These are phyloP conservation scores for Citrus inodora DNA, from an alignment of 345 rosid species.

Conservation along the genomic window DNA sequence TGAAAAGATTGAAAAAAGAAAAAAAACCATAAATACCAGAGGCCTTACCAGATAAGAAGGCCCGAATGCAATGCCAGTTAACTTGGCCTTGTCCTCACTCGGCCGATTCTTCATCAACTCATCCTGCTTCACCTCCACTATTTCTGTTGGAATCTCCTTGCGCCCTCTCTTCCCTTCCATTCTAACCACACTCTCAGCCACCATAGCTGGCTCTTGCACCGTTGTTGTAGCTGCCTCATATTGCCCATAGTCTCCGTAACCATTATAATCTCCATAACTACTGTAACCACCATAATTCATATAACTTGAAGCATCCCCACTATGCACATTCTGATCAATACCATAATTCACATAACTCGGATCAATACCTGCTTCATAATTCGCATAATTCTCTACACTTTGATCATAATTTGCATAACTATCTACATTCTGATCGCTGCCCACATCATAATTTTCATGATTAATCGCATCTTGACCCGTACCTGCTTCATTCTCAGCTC, in stretches of 20 bases:
- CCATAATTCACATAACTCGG: slow-evolving; percentile 19
- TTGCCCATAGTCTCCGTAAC: slow-evolving; percentile 33
- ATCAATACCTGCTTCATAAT: slow-evolving; percentile 19
- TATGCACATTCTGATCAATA: slow-evolving; percentile 23
- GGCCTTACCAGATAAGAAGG: slow-evolving; percentile 78
- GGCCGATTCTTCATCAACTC: slow-evolving; percentile 95
- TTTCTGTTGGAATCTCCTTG: slow-evolving; percentile 59
- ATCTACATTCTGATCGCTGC: slow-evolving; percentile 17
- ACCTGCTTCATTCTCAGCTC: slow-evolving; percentile 23
- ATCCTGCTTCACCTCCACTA: slow-evolving; percentile 92
- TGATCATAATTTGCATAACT: slow-evolving; percentile 15
- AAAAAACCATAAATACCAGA: neutral
- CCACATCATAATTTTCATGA: slow-evolving; percentile 24
- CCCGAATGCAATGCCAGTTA: slow-evolving; percentile 93
- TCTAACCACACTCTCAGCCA: slow-evolving; percentile 34
- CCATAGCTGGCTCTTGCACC: slow-evolving; percentile 28
- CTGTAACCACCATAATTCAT: slow-evolving; percentile 32
- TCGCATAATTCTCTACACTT: slow-evolving; percentile 12
- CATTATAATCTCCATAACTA: slow-evolving; percentile 17
- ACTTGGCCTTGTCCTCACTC: slow-evolving; percentile 75
- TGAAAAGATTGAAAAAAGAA: neutral
- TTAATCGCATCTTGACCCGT: slow-evolving; percentile 12
- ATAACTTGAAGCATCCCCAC: slow-evolving; percentile 31
- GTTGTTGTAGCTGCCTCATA: slow-evolving; percentile 20
- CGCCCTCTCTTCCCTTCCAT: slow-evolving; percentile 69